Evolutionary conservation across 768 basidiomycete genomes (phyloP), one percentile per base, ranked within the genome.

Genomic region (Hypsizygus marmoreus): DNA sequence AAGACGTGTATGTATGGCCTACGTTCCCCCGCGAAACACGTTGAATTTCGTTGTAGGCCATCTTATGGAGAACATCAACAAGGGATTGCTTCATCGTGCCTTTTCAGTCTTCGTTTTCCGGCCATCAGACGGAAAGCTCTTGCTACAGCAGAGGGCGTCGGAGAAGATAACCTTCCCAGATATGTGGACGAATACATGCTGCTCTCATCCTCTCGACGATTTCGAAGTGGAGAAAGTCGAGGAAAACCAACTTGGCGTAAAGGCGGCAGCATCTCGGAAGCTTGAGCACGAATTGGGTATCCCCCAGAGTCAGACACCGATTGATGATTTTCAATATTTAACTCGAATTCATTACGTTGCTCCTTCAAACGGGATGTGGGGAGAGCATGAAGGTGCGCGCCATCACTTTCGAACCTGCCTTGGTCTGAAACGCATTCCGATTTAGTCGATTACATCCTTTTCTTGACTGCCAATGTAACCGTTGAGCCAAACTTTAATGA

Each of bases 111-210:
- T 99, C 67, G 80, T 97, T 53, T 99, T 98, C 76, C 77, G 93
- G 28, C 97, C 97, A 2, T 82, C 83, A 10, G 93, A 97, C 65
- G 97, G 97, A 35, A 90, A 86, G 66, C 78, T 99, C 13, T 75
- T 99, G 20, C 78, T 99, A 34, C 97, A 99, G 65, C 92, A 93
- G 66, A 82, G 97, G 28, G 97, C 97, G 14, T 76, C 85, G n/a
- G 94, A 95, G 72, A 99, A 99, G 75, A 99, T 99, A 62, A 99
- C 97, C 6, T 99, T 99, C 73, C 97, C 97, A 4, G 80, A 91
- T 58, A 94, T 97, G 94, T 99, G 97, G 97, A 99, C 97, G 24
- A 99, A 99, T 69, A 98, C 97, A 6, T 99, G 97, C 65, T 99
- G 95, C 71, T 94, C 91, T 17, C 95, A 99, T 63, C 95, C 95